phyloP scores from a whole-genome alignment of 768 basidiomycete species.

The Leccinum rimulosum region DNA sequence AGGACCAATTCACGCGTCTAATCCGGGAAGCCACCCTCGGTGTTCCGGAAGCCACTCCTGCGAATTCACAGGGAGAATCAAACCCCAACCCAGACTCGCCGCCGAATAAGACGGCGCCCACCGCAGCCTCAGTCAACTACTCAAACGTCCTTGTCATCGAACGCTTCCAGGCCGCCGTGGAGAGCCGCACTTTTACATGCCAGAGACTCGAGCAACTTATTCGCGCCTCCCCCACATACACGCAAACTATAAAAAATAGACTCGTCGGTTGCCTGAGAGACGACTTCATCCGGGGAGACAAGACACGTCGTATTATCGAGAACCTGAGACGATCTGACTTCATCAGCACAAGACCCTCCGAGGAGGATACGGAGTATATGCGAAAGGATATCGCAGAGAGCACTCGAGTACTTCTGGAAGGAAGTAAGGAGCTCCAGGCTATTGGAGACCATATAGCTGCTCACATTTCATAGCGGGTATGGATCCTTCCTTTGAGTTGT shows the following conservation, averaged over 20 bases:
- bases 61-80: slow-evolving; percentile 3
- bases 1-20: slow-evolving; percentile 23
- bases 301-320: slow-evolving; percentile 25
- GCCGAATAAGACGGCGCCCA: neutral
- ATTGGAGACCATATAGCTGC: slow-evolving; percentile 25
- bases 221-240: slow-evolving; percentile 19
- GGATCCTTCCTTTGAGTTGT: neutral
- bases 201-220: slow-evolving; percentile 30
- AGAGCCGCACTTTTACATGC: slow-evolving; percentile 25
- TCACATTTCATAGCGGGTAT: slow-evolving; percentile 16
- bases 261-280: slow-evolving; percentile 23
- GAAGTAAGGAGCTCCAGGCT: slow-evolving; percentile 25
- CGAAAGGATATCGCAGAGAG: slow-evolving; percentile 24
- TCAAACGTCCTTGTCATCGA: slow-evolving; percentile 27
- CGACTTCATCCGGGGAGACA: slow-evolving; percentile 28
- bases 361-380: slow-evolving; percentile 19
- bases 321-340: slow-evolving; percentile 27
- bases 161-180: slow-evolving; percentile 28
- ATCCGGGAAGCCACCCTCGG: slow-evolving; percentile 17
- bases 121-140: slow-evolving; percentile 18
- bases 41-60: slow-evolving; percentile 1
- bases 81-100: slow-evolving; percentile 4
- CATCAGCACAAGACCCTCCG: slow-evolving; percentile 17
- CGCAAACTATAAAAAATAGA: slow-evolving; percentile 16
- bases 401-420: slow-evolving; percentile 26